Evolutionary conservation across 306 rosid genomes (phyloP), one percentile per base, ranked within the genome.

Genomic region (Pterocarpus macrocarpus): DNA sequence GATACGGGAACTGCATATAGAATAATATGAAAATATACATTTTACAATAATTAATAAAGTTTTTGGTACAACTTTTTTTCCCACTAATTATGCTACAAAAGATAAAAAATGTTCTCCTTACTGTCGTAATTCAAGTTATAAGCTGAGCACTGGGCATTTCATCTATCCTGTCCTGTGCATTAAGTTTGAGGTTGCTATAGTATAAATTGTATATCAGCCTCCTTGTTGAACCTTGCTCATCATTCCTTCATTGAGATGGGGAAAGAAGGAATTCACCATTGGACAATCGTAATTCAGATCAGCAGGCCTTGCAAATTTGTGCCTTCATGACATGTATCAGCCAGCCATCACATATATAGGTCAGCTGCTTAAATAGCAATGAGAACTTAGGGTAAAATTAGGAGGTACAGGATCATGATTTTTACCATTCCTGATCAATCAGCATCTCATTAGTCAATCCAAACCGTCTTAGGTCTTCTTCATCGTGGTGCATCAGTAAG

Each of bases 261-360:
- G 85, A 87, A 94, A 92, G 90, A 90, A 94, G 77, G 92, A 91
- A 86, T 86, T 91, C 67, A 92, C 81, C 90, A 81, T 94, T 17
- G 97, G 94, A 81, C 97, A 94, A 49, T 90, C 97, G 14, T 90
- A 94, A 88, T 92, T 94, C 75, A 92, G 88, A 85, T 94, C 95
- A 44, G 97, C 97, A 10, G 97, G 96, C 62, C 53, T 89, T 59
- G 97, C 97, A 64, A 55, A 49, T 71, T 87, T 94, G 72, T 94
- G 97, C 97, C 98, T 91, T 58, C 69, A 82, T n/a, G 10, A 33
- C 22, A n/a, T 10, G 7, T 64, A 64, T 65, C 14, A 81, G 53
- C 53, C 14, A 81, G 53, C 53, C 58, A 78, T 3, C 59, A 22
- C 10, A 36, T 2, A 17, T 4, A 35, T 5, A 65, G 5, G 22